A percentile compares a stretch with the other conserved stretches of the same genome.
Evolutionary conservation across 2,329 filamentous ascomycete species (phyloP).

Genomic region (Verticillium nonalfalfae): DNA sequence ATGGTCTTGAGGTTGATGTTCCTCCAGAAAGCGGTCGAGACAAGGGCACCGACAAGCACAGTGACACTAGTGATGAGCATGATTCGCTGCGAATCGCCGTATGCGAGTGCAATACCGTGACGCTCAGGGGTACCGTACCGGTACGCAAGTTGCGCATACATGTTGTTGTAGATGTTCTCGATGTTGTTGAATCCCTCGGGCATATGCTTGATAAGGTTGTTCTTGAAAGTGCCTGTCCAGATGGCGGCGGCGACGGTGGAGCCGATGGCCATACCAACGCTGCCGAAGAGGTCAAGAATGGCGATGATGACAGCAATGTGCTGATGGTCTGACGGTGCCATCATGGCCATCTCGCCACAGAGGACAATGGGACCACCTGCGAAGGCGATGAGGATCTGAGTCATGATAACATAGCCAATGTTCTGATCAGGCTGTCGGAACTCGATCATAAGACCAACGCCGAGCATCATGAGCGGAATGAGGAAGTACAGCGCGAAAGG

Average conservation of each 20-base stretch:
- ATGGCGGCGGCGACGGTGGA: conserved; percentile 56
- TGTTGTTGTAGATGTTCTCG: conserved; percentile 36
- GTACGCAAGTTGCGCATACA: conserved; percentile 50
- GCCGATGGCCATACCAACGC: conserved; percentile 54
- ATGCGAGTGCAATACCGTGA: conserved; percentile 52
- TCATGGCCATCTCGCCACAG: conserved; percentile 52
- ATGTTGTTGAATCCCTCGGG: conserved; percentile 24
- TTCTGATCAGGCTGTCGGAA: conserved; percentile 46
- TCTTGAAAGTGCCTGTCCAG: conserved; percentile 54
- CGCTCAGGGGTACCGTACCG: conserved; percentile 40
- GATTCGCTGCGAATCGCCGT: conserved; percentile 44
- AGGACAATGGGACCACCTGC: conserved; percentile 55
- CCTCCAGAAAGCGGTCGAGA: conserved; percentile 38
- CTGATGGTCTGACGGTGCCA: conserved; percentile 54
- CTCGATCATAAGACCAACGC: conserved; percentile 51
- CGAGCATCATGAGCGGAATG: conserved; percentile 49
- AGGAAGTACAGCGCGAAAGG: conserved; percentile 36
- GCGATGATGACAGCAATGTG: conserved; percentile 56
- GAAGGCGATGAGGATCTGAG: conserved; percentile 56
- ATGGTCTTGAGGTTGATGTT: conserved; percentile 43
- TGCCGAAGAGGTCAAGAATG: conserved; percentile 52
- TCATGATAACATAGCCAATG: conserved; percentile 51
- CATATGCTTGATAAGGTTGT: conserved; percentile 1
- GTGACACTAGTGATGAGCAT: conserved; percentile 44
- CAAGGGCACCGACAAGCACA: conserved; percentile 32